Percentiles rank a stretch among this genome's conserved stretches.
phyloP scores from a whole-genome alignment of 2,329 filamentous ascomycete species.

The Ophiostoma ips region DNA sequence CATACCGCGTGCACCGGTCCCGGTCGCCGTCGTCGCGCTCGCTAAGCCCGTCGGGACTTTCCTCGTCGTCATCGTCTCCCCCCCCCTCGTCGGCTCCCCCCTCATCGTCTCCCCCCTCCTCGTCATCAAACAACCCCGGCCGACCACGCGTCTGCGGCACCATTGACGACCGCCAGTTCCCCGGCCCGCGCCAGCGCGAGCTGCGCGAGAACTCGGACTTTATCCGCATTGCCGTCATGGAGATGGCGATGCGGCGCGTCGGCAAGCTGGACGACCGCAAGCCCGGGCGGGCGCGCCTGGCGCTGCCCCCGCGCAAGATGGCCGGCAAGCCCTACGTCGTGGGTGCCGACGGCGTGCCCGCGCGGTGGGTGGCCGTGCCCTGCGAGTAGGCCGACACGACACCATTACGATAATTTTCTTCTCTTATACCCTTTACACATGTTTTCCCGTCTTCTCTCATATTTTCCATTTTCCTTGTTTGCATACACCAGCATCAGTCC shows the following conservation, averaged over 20 bases:
- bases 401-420: no score
- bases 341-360: constrained; percentile 42
- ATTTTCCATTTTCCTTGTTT: background rate
- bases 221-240: constrained; percentile 56
- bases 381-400: constrained; percentile 2
- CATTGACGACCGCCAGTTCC: constrained; percentile 15
- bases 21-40: background rate
- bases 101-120: background rate
- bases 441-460: background rate
- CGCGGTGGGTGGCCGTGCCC: constrained; percentile 36
- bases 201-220: constrained; percentile 59
- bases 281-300: constrained; percentile 54
- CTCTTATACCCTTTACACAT: background rate
- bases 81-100: background rate
- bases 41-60: background rate
- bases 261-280: constrained; percentile 53
- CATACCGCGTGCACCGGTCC: constrained; percentile 45
- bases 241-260: constrained; percentile 55
- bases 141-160: background rate
- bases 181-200: constrained; percentile 46
- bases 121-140: background rate
- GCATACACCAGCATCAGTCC: background rate
- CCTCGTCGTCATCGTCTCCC: background rate
- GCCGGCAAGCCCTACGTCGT: constrained; percentile 40
- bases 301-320: constrained; percentile 49